These are phyloP conservation scores for Naganishia friedmannii DNA, from an alignment of 768 basidiomycete species.

Conservation along the genomic window DNA sequence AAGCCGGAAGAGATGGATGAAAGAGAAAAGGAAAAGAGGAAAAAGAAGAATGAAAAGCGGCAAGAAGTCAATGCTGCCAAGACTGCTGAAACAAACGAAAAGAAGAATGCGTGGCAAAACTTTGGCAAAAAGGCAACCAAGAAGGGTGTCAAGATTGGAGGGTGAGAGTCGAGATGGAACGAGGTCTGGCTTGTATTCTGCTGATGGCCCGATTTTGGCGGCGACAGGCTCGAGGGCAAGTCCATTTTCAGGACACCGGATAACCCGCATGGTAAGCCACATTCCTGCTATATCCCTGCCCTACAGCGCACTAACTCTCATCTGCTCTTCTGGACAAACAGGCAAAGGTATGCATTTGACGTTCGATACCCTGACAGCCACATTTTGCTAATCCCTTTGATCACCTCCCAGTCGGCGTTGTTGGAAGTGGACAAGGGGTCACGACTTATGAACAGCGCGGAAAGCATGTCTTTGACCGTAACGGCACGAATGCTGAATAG, in stretches of 20 bases:
- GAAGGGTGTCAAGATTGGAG: constrained; percentile 52
- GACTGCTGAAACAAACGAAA: constrained; percentile 50
- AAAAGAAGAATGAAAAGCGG: constrained; percentile 53
- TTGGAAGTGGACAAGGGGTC: constrained; percentile 48
- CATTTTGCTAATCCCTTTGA: background rate
- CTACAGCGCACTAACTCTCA: background rate
- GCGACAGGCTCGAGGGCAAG: constrained; percentile 46
- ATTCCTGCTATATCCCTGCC: constrained; percentile 4
- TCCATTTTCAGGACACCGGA: constrained; percentile 51
- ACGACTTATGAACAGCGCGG: constrained; percentile 50
- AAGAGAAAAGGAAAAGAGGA: constrained; percentile 52
- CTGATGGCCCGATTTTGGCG: background rate
- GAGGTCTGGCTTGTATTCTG: background rate
- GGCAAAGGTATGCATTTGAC: constrained; percentile 34
- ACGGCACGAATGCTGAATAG: constrained; percentile 16
- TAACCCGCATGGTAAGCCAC: constrained; percentile 44
- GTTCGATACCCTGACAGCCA: background rate
- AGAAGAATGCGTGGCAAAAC: constrained; percentile 52
- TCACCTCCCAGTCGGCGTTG: constrained; percentile 48
- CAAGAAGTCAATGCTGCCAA: constrained; percentile 49
- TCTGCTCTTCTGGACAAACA: constrained; percentile 15
- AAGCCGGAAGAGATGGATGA: constrained; percentile 45
- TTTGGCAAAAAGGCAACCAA: constrained; percentile 53
- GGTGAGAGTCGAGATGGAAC: constrained; percentile 34
- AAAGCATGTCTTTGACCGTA: constrained; percentile 42